A percentile compares a stretch with the other conserved stretches of the same genome.
These are phyloP conservation scores for Daedaleopsis sinensis DNA, from an alignment of 768 basidiomycete genomes.

Conservation along the genomic window DNA sequence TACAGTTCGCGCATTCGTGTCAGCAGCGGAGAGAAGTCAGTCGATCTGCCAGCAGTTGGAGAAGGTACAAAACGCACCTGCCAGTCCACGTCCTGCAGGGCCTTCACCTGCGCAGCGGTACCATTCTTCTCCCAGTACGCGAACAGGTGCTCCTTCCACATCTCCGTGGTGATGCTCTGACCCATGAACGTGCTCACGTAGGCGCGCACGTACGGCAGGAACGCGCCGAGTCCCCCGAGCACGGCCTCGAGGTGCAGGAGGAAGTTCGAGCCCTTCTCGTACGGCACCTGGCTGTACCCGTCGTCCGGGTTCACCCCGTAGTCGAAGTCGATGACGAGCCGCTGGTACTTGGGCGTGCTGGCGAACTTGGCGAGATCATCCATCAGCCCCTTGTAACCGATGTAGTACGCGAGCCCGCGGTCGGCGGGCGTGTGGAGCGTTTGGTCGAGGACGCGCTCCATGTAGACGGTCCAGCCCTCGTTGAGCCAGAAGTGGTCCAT, in stretches of 20 bases:
- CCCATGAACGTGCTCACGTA: constrained; percentile 85
- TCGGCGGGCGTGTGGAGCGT: constrained; percentile 72
- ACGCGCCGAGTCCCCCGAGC: constrained; percentile 81
- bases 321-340: constrained; percentile 76
- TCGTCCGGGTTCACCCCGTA: constrained; percentile 78
- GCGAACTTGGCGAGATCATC: constrained; percentile 68
- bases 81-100: constrained; percentile 76
- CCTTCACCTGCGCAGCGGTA: constrained; percentile 60
- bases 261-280: constrained; percentile 90
- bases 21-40: background rate
- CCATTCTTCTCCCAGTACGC: constrained; percentile 64
- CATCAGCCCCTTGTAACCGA: constrained; percentile 73
- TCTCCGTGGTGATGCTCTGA: constrained; percentile 77
- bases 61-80: constrained; percentile 49
- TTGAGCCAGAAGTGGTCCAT: constrained; percentile 88
- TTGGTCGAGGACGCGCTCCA: constrained; percentile 79
- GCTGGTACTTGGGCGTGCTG: constrained; percentile 71
- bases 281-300: constrained; percentile 75
- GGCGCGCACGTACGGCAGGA: constrained; percentile 82
- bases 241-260: constrained; percentile 78
- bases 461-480: constrained; percentile 94
- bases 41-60: background rate
- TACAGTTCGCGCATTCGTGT: background rate
- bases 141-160: constrained; percentile 85
- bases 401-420: constrained; percentile 79